Conservation (phyloP, 2,329 filamentous ascomycete species). For the Aspergillus neotritici region DNA sequence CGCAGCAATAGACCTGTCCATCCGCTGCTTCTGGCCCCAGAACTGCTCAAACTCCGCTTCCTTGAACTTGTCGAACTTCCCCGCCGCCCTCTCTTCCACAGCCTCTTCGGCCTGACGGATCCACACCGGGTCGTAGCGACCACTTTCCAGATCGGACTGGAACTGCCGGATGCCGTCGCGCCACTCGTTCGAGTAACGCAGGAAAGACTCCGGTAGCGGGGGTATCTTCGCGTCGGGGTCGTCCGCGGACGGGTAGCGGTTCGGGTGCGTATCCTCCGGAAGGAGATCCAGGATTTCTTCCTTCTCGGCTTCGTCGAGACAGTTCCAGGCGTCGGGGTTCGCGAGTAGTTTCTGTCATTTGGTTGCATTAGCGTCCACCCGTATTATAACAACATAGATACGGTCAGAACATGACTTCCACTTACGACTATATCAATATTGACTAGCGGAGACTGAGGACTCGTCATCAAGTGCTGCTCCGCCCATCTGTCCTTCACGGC, state of each 20-base stretch:
- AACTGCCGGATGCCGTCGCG: slow-evolving; percentile 51
- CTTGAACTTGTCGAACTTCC: slow-evolving; percentile 54
- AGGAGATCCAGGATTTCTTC: slow-evolving; percentile 36
- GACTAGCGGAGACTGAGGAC: slow-evolving; percentile 32
- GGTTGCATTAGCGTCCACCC: neutral
- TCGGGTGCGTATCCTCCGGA: slow-evolving; percentile 39
- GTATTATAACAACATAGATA: neutral
- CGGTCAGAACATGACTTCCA: neutral
- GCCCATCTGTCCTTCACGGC: slow-evolving; percentile 33
- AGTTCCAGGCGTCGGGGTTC: slow-evolving; percentile 37
- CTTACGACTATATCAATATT: slow-evolving; percentile 37
- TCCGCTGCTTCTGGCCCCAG: slow-evolving; percentile 52
- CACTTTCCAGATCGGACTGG: slow-evolving; percentile 51
- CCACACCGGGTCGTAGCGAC: slow-evolving; percentile 55
- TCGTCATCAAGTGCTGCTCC: slow-evolving; percentile 37
- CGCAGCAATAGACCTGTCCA: slow-evolving; percentile 28
- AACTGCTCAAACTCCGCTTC: slow-evolving; percentile 50
- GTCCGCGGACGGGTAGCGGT: slow-evolving; percentile 22
- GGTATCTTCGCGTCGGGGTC: slow-evolving; percentile 29
- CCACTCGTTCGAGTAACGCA: slow-evolving; percentile 46
- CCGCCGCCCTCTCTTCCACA: slow-evolving; percentile 46
- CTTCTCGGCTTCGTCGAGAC: slow-evolving; percentile 39
- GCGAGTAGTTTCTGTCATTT: slow-evolving; percentile 35
- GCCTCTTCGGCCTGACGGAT: slow-evolving; percentile 50
- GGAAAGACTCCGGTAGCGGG: slow-evolving; percentile 37